Evolutionary conservation across 257 asterid species (phyloP).

Genomic region (Penstemon barbatus): DNA sequence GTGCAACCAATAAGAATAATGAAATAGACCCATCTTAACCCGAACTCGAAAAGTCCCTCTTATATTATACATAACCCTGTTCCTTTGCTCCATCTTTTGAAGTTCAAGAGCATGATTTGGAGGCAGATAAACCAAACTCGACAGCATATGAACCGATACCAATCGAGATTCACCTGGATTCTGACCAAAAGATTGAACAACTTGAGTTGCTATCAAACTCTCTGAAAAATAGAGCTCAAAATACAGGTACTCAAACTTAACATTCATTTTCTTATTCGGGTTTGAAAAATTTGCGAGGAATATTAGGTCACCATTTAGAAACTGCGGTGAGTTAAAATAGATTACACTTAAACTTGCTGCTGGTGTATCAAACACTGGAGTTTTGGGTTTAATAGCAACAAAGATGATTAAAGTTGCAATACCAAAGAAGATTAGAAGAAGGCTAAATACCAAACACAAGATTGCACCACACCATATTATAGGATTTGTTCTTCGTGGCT

Average conservation of each 20-base stretch:
- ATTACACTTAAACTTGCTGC: slow-evolving; percentile 52
- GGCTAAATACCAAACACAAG: slow-evolving; percentile 62
- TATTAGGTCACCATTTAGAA: slow-evolving; percentile 53
- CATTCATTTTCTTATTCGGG: slow-evolving; percentile 71
- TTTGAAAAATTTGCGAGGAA: slow-evolving; percentile 78
- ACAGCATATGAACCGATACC: slow-evolving; percentile 56
- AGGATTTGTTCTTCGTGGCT: slow-evolving; percentile 58
- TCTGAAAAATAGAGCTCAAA: slow-evolving; percentile 66
- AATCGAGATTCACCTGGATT: slow-evolving; percentile 43
- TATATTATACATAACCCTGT: slow-evolving; percentile 56
- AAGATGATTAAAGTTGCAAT: slow-evolving; percentile 59
- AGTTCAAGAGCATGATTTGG: slow-evolving; percentile 59
- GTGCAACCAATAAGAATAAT: slow-evolving; percentile 70
- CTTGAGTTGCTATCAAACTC: slow-evolving; percentile 48
- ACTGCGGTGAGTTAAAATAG: slow-evolving; percentile 53
- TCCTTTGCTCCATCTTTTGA: slow-evolving; percentile 60
- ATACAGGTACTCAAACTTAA: slow-evolving; percentile 55
- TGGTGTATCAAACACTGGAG: slow-evolving; percentile 68
- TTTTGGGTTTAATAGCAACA: slow-evolving; percentile 56
- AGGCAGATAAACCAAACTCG: slow-evolving; percentile 62
- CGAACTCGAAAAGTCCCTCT: slow-evolving; percentile 65
- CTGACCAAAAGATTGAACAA: slow-evolving; percentile 57
- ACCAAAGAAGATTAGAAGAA: slow-evolving; percentile 71
- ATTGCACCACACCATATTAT: slow-evolving; percentile 69
- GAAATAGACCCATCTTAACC: slow-evolving; percentile 54